Evolutionary conservation across 2,329 filamentous ascomycete species (phyloP).

Genomic region (Herpotrichia juniperi): DNA sequence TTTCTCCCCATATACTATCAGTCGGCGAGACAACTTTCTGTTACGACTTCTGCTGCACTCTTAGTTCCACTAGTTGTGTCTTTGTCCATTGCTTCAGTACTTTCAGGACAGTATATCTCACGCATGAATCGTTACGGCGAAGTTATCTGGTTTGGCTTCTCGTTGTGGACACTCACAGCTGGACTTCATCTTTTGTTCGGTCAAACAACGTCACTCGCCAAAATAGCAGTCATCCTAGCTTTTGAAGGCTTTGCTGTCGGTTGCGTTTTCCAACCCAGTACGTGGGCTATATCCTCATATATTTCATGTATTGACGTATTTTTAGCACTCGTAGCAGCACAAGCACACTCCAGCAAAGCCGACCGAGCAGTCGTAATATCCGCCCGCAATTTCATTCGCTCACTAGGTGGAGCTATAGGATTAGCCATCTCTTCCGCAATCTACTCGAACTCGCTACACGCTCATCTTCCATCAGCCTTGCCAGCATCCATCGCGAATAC

Average conservation of each 20-base stretch:
- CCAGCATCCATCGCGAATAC: background rate
- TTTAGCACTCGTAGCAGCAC: conserved; percentile 58
- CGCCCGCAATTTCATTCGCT: conserved; percentile 67
- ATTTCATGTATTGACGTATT: background rate
- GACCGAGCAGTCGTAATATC: conserved; percentile 68
- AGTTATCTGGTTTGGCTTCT: conserved; percentile 60
- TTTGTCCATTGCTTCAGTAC: conserved; percentile 55
- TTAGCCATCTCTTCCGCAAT: conserved; percentile 62
- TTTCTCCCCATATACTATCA: conserved; percentile 68
- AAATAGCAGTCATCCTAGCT: conserved; percentile 60
- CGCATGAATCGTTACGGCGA: conserved; percentile 63
- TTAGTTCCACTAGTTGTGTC: conserved; percentile 53
- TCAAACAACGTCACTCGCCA: conserved; percentile 47
- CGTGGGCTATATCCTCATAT: background rate
- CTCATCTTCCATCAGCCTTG: background rate
- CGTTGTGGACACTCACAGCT: conserved; percentile 58
- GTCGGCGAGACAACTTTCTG: conserved; percentile 57
- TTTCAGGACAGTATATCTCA: conserved; percentile 65
- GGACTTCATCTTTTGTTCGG: conserved; percentile 60
- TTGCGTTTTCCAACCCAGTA: conserved; percentile 56
- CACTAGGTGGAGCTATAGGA: conserved; percentile 63
- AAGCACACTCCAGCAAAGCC: conserved; percentile 57
- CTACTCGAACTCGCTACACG: background rate
- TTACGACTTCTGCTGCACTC: conserved; percentile 57
- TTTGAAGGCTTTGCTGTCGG: conserved; percentile 56